A percentile compares a stretch with the other conserved stretches of the same genome.
Evolutionary conservation across 768 basidiomycete genomes (phyloP).

Genomic region (Boletus pseudopeckii): DNA sequence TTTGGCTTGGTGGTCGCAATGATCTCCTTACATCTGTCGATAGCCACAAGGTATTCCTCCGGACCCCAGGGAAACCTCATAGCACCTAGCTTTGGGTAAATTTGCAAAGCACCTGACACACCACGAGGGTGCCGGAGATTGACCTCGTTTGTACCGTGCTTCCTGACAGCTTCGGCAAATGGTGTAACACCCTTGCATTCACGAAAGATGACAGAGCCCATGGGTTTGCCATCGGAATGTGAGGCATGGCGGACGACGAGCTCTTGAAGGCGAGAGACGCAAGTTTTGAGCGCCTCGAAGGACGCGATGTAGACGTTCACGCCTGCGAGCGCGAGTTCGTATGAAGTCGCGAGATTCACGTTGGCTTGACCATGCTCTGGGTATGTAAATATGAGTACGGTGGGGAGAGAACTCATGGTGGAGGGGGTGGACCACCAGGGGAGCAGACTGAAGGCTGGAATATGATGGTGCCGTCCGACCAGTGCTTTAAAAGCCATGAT

Average conservation of each 20-base stretch:
- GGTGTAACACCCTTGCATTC: slow-evolving; percentile 1
- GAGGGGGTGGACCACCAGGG: too few species aligned
- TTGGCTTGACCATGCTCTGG: slow-evolving; percentile 6
- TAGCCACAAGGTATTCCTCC: slow-evolving; percentile 7
- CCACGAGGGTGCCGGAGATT: not conserved
- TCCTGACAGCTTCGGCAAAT: not conserved
- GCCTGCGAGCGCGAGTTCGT: slow-evolving; percentile 12
- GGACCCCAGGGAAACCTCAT: not conserved
- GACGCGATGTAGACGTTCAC: slow-evolving; percentile 10
- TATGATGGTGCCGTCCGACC: too few species aligned
- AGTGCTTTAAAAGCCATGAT: too few species aligned
- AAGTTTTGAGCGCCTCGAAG: slow-evolving; percentile 5
- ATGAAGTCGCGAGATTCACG: slow-evolving; percentile 9
- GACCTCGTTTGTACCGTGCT: not conserved
- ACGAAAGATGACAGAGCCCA: slow-evolving; percentile 4
- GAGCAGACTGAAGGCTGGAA: too few species aligned
- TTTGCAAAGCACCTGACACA: not conserved
- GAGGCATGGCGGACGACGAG: not conserved
- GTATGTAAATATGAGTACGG: slow-evolving; percentile 12
- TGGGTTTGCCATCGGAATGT: not conserved
- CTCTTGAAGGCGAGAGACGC: slow-evolving; percentile 7
- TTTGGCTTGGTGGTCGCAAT: slow-evolving; percentile 1
- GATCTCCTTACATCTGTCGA: not conserved
- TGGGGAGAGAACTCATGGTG: not conserved
- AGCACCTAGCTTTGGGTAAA: not conserved